Evolutionary conservation across 345 rosid species (phyloP).

Genomic region (Eucalyptus guilfoylei): DNA sequence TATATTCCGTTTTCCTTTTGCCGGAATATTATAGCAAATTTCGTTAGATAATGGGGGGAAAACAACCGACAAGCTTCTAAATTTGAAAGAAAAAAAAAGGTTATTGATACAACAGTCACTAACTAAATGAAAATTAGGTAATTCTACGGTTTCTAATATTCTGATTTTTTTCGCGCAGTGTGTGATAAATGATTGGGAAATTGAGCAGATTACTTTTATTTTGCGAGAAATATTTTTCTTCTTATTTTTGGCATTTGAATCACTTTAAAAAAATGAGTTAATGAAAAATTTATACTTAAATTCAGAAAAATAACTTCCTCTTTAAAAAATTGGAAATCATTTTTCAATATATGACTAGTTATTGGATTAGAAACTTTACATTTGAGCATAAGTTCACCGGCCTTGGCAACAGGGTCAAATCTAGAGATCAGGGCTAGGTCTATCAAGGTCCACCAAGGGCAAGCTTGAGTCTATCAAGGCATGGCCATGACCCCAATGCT

Average conservation of each 20-base stretch:
- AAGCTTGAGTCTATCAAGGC: background rate
- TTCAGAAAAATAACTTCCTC: background rate
- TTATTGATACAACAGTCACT: background rate
- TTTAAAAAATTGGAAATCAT: background rate
- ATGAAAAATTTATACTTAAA: background rate
- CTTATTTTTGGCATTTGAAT: background rate
- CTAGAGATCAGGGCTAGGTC: background rate
- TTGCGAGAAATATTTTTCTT: background rate
- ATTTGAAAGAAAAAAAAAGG: background rate
- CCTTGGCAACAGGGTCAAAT: rapidly evolving
- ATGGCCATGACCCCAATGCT: background rate
- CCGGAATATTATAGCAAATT: background rate
- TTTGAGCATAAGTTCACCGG: background rate
- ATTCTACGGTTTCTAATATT: background rate
- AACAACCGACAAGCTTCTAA: background rate
- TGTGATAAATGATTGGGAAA: background rate
- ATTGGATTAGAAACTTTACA: rapidly evolving
- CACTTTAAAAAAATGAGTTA: background rate
- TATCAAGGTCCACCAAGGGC: background rate
- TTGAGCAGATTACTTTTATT: background rate
- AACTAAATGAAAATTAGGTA: background rate
- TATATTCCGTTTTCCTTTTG: background rate
- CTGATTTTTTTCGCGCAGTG: background rate
- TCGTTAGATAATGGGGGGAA: background rate
- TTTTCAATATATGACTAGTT: background rate